Percentiles rank a stretch among this genome's conserved stretches.
Conservation (phyloP, 768 basidiomycete species). For the Leucogyrophana mollusca region DNA sequence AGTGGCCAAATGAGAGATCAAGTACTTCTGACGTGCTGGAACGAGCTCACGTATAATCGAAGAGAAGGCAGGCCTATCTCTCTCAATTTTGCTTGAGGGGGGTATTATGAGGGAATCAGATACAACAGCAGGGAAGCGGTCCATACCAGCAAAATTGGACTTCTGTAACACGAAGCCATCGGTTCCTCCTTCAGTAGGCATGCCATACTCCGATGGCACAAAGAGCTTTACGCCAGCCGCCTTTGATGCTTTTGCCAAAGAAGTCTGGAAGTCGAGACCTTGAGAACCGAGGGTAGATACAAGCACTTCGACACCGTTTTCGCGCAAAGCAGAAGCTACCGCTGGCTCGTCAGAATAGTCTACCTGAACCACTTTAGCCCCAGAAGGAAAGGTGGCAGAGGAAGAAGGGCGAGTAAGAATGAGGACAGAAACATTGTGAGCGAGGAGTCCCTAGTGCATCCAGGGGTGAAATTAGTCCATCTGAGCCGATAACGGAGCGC, state of each 20-base stretch:
- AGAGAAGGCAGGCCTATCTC: constrained; percentile 18
- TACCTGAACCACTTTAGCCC: constrained; percentile 14
- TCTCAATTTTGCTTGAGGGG: constrained; percentile 13
- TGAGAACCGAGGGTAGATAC: constrained; percentile 17
- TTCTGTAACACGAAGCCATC: constrained; percentile 13
- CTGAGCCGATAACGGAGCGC: too few relatives aligned
- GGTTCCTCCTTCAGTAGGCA: constrained; percentile 18
- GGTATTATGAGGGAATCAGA: neutral
- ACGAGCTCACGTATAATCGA: constrained; percentile 19
- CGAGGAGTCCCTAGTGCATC: constrained; percentile 5
- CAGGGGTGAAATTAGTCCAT: neutral
- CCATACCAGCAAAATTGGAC: constrained; percentile 11
- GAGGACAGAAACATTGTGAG: constrained; percentile 2
- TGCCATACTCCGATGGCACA: constrained; percentile 26
- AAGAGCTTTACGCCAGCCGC: constrained; percentile 26
- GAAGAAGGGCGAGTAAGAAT: constrained; percentile 7
- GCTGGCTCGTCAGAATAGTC: constrained; percentile 13
- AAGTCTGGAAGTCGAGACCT: constrained; percentile 10
- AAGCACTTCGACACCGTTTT: constrained; percentile 22
- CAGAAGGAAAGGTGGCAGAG: constrained; percentile 2
- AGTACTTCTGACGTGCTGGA: too few relatives aligned
- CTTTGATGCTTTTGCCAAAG: constrained; percentile 22
- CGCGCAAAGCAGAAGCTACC: constrained; percentile 13
- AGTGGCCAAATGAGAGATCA: too few relatives aligned
- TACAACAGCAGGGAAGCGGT: neutral